Evolutionary conservation across 495 filamentous ascomycete genomes (phyloP).

Genomic region (Penicillium verhagenii): DNA sequence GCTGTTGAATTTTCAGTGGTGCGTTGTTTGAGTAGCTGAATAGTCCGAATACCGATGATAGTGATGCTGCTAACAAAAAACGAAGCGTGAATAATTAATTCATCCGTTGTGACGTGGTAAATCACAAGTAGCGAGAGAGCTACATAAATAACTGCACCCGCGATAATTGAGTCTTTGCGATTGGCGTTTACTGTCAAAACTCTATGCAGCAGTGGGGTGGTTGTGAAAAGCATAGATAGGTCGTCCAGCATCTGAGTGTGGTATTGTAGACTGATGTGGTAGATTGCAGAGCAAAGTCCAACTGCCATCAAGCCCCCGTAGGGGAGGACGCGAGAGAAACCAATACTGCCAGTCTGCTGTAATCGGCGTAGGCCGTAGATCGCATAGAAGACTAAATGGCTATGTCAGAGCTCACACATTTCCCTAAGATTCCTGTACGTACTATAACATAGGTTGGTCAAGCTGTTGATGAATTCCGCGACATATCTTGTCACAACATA

Average conservation of each 20-base stretch:
- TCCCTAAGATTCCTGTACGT: background rate
- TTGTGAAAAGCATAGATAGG: constrained; percentile 57
- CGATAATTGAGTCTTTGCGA: constrained; percentile 18
- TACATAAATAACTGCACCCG: constrained; percentile 29
- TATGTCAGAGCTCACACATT: background rate
- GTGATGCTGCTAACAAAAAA: constrained; percentile 18
- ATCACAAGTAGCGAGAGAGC: constrained; percentile 37
- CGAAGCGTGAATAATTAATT: constrained; percentile 22
- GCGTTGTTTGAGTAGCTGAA: constrained; percentile 21
- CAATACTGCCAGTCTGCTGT: constrained; percentile 12
- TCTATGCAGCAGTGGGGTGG: constrained; percentile 50
- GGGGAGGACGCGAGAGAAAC: constrained; percentile 33
- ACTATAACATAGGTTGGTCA: constrained; percentile 42
- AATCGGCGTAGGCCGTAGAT: constrained; percentile 34
- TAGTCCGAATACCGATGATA: constrained; percentile 33
- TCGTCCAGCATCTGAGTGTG: constrained; percentile 55
- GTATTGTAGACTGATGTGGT: constrained; percentile 54
- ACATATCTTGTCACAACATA: constrained; percentile 54
- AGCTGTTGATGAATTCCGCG: constrained; percentile 56
- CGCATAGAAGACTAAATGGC: constrained; percentile 41
- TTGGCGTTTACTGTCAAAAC: constrained; percentile 43
- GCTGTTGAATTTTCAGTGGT: constrained; percentile 9
- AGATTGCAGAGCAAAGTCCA: constrained; percentile 51
- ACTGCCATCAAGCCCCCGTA: constrained; percentile 56
- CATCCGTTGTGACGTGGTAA: constrained; percentile 46